phyloP scores from a whole-genome alignment of 331 rosid genomes.

The Erythrophleum ivorense region DNA sequence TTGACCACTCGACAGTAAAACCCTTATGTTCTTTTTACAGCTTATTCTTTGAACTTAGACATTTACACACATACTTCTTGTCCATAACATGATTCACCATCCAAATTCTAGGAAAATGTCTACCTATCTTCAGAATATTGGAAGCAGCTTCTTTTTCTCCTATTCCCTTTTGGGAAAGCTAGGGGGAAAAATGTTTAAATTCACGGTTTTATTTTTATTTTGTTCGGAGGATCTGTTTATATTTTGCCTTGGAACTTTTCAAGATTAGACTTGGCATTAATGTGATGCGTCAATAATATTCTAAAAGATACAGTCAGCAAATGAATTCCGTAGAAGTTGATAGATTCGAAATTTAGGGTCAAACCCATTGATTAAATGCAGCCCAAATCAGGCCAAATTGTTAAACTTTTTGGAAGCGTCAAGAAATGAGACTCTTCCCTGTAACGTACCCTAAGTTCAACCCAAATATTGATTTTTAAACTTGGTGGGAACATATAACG shows the following conservation, averaged over 20 bases:
- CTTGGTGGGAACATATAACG: constrained; percentile 28
- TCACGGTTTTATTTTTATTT: not conserved
- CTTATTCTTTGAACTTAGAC: not conserved
- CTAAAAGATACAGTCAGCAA: not conserved
- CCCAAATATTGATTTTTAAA: not conserved
- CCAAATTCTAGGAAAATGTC: constrained; percentile 7
- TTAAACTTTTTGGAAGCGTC: constrained; percentile 22
- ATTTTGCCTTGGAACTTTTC: not conserved
- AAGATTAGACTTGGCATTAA: not conserved
- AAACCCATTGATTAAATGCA: constrained; percentile 23
- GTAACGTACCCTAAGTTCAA: not conserved
- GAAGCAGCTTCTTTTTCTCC: not conserved
- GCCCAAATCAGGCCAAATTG: constrained; percentile 6
- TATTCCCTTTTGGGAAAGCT: not conserved
- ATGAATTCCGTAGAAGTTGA: not conserved
- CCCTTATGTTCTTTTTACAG: not conserved
- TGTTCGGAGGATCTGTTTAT: not conserved
- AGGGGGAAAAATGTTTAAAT: constrained; percentile 1
- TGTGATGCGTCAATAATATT: not conserved
- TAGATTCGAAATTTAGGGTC: constrained; percentile 40
- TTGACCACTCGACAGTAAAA: not conserved
- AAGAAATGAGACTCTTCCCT: constrained; percentile 3
- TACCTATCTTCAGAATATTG: not conserved
- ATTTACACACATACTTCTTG: not conserved
- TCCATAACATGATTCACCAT: not conserved